Evolutionary conservation across 2,329 filamentous ascomycete species (phyloP).

Genomic region (Hirsutella thompsonii): DNA sequence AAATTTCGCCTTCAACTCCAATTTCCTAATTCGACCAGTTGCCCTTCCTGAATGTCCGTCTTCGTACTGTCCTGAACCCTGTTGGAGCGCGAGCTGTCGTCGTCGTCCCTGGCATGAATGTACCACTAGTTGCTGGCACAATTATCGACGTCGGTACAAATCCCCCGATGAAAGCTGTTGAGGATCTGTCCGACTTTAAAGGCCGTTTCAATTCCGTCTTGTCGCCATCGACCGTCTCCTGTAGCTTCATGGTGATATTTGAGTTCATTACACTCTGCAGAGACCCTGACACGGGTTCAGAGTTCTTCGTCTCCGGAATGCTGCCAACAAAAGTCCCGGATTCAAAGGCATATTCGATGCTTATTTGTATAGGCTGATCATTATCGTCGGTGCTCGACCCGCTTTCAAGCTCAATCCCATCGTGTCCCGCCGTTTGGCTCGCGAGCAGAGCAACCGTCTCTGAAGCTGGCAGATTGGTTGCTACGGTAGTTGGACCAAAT

Average conservation of each 20-base stretch:
- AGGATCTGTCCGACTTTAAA: not conserved
- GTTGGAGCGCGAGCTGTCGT: constrained; percentile 1
- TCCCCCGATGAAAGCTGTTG: not conserved
- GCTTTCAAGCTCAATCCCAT: no score
- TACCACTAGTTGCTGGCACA: not conserved
- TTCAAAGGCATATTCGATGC: no score
- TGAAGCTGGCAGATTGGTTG: no score
- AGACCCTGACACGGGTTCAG: not conserved
- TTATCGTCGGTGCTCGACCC: no score
- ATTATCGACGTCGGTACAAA: not conserved
- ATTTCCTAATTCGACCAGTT: constrained; percentile 4
- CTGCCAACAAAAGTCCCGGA: no score
- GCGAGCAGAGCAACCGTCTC: no score
- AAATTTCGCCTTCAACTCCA: no score
- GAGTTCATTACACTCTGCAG: not conserved
- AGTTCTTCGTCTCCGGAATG: not conserved
- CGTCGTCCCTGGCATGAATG: not conserved
- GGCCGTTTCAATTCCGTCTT: not conserved
- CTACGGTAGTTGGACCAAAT: no score
- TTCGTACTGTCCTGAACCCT: constrained; percentile 13
- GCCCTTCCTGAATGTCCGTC: constrained; percentile 7
- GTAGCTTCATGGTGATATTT: not conserved
- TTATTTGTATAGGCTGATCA: not conserved
- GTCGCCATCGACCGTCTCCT: not conserved
- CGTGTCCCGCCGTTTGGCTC: no score